Conservation (phyloP, 2,329 filamentous ascomycete genomes). For the Paraphoma sp. region DNA sequence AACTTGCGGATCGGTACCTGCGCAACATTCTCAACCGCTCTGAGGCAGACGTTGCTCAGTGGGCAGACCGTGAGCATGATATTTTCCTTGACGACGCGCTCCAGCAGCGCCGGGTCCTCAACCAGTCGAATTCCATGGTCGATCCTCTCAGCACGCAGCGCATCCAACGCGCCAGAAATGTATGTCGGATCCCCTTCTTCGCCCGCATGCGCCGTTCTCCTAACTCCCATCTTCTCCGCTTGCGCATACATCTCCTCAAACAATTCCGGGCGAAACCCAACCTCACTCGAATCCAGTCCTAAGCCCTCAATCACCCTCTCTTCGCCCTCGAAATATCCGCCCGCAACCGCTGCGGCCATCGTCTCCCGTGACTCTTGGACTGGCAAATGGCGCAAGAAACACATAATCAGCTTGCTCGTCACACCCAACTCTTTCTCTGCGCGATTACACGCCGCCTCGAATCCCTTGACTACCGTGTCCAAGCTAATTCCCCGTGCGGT, state of each 20-base stretch:
- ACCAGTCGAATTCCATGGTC: slow-evolving; percentile 75
- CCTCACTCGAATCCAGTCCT: slow-evolving; percentile 70
- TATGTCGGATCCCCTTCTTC: slow-evolving; percentile 75
- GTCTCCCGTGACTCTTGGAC: slow-evolving; percentile 53
- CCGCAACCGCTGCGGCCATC: slow-evolving; percentile 56
- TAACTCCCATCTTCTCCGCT: slow-evolving; percentile 60
- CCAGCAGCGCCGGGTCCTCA: slow-evolving; percentile 65
- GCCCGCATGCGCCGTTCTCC: slow-evolving; percentile 75
- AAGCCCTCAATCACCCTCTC: slow-evolving; percentile 66
- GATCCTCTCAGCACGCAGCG: slow-evolving; percentile 69
- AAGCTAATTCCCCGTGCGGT: slow-evolving; percentile 68
- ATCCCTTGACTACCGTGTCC: slow-evolving; percentile 68
- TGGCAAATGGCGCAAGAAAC: slow-evolving; percentile 74
- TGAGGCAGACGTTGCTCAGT: slow-evolving; percentile 73
- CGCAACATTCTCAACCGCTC: slow-evolving; percentile 54
- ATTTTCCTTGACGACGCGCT: slow-evolving; percentile 62
- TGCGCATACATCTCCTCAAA: slow-evolving; percentile 68
- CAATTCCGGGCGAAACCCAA: slow-evolving; percentile 53
- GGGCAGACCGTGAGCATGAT: slow-evolving; percentile 76
- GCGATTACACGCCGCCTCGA: slow-evolving; percentile 64
- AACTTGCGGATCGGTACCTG: slow-evolving; percentile 67
- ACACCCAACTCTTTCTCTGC: slow-evolving; percentile 70
- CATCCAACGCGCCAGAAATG: slow-evolving; percentile 68
- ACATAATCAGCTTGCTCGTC: slow-evolving; percentile 71
- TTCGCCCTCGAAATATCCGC: slow-evolving; percentile 51